Evolutionary conservation across 805 yeast species (phyloP), one percentile per base, ranked within the genome.

Genomic region (Cyberlindnera xishuangbannaensis): DNA sequence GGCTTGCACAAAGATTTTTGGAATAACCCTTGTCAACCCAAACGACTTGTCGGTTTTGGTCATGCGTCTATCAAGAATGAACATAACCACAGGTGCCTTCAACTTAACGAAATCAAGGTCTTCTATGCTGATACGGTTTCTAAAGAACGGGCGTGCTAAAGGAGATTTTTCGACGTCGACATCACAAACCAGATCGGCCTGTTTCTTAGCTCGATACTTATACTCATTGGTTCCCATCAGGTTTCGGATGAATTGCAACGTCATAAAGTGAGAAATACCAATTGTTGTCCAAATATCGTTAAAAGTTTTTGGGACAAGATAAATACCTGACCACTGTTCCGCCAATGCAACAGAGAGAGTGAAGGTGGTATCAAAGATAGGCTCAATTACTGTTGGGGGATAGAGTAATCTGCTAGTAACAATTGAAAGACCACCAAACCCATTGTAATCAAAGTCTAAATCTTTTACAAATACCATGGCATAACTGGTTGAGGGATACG

Each of bases 11-110:
- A 90, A 85, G 17, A 92, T 65, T 47, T 90, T 92, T 0, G 97
- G 96, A 17, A 92, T 71, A 0, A 86, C 97, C 42, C 98, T 74
- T 4, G 88, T 76, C 39, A 92, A 64, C 2, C 98, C 98, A 56
- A 92, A 83, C 0, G 95, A 83, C 42, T 88, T 80, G 53, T 94
- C 97, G 1, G 97, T 86, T 53, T 92, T 92, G 1, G 95, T 88
- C 95, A 92, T 86, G 42, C 98, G 68, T 29, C 84, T 72, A 53
- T 92, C 97, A 18, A 92, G 62, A 25, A 90, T 87, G 48, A 75
- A 82, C 29, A 92, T 54, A 2, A 92, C 88, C 32, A 88, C 62
- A 0, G 97, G 96, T 0, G 96, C 79, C 50, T 92, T 92, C 30
- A 90, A 60, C 27, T 69, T 69, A 15, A 90, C 58, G 48, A 90